phyloP scores from a whole-genome alignment of 2,329 filamentous ascomycete species.

The Penicillium sp. region DNA sequence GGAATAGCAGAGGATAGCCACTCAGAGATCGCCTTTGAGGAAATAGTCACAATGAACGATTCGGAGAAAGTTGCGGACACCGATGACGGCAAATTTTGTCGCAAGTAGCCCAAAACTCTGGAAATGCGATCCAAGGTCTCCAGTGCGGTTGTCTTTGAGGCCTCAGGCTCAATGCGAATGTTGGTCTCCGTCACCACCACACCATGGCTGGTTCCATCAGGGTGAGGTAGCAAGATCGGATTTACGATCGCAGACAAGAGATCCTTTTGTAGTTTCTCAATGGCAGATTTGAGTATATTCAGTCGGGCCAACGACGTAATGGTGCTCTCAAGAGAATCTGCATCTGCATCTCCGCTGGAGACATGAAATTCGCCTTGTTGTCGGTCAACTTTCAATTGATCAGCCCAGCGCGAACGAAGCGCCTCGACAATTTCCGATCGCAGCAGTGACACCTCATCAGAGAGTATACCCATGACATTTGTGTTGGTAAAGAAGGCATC shows the following conservation, averaged over 20 bases:
- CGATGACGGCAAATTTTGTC: conserved; percentile 49
- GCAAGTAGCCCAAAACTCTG: conserved; percentile 52
- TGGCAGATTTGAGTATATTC: conserved; percentile 32
- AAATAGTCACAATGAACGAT: conserved; percentile 68
- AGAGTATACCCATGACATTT: conserved; percentile 57
- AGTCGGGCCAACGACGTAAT: conserved; percentile 35
- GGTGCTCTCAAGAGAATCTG: conserved; percentile 30
- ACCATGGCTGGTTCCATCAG: conserved; percentile 26
- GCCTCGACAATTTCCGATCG: conserved; percentile 65
- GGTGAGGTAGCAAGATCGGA: conserved; percentile 32
- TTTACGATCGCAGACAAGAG: conserved; percentile 34
- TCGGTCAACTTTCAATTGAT: conserved; percentile 63
- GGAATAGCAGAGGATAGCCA: conserved; percentile 81
- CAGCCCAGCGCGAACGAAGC: conserved; percentile 69
- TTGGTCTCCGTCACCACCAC: conserved; percentile 31
- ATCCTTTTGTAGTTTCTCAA: conserved; percentile 36
- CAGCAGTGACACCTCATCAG: conserved; percentile 64
- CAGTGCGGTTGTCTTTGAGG: conserved; percentile 29
- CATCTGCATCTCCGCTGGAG: conserved; percentile 46
- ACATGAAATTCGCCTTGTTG: conserved; percentile 59
- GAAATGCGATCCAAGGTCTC: conserved; percentile 47
- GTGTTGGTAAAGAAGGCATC: conserved; percentile 35
- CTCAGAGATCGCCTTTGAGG: conserved; percentile 65
- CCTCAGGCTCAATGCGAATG: conserved; percentile 28
- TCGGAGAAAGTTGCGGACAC: conserved; percentile 60